phyloP scores from a whole-genome alignment of 345 rosid genomes.

The Leavenworthia alabamica region DNA sequence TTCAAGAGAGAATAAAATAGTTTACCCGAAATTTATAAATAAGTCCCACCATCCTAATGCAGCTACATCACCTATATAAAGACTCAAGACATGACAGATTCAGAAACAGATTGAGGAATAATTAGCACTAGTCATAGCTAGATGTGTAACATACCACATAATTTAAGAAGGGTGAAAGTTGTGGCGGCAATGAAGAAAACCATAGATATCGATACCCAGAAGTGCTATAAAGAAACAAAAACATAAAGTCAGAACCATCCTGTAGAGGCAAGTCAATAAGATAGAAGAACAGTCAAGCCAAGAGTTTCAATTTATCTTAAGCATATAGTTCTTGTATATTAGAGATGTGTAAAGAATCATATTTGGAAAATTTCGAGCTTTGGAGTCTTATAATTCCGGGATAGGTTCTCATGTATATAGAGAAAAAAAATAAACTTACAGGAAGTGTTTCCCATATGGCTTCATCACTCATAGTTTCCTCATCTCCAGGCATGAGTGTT shows the following conservation, averaged over 20 bases:
- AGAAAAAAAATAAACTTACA: conserved; percentile 40
- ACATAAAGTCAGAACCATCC: conserved; percentile 25
- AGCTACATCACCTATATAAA: conserved; percentile 63
- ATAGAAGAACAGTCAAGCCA: background rate
- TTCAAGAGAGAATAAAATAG: conserved; percentile 9
- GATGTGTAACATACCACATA: conserved; percentile 55
- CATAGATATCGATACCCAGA: conserved; percentile 91
- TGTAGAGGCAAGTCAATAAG: background rate
- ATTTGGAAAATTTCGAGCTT: background rate
- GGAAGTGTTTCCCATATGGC: conserved; percentile 97
- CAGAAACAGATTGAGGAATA: background rate
- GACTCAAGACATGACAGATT: background rate
- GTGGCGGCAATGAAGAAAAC: conserved; percentile 90
- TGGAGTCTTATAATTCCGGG: background rate
- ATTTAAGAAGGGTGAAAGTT: conserved; percentile 74
- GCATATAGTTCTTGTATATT: background rate
- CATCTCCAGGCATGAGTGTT: conserved; percentile 93
- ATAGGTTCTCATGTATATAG: background rate
- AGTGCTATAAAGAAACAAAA: conserved; percentile 61
- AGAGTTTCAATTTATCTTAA: background rate
- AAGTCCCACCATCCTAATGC: conserved; percentile 97
- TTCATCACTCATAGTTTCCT: conserved; percentile 86
- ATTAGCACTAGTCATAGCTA: background rate
- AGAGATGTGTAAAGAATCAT: background rate
- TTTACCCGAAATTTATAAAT: conserved; percentile 77